These are phyloP conservation scores for Aspergillus calidoustus DNA, from an alignment of 2,329 filamentous ascomycete species.

Conservation along the genomic window DNA sequence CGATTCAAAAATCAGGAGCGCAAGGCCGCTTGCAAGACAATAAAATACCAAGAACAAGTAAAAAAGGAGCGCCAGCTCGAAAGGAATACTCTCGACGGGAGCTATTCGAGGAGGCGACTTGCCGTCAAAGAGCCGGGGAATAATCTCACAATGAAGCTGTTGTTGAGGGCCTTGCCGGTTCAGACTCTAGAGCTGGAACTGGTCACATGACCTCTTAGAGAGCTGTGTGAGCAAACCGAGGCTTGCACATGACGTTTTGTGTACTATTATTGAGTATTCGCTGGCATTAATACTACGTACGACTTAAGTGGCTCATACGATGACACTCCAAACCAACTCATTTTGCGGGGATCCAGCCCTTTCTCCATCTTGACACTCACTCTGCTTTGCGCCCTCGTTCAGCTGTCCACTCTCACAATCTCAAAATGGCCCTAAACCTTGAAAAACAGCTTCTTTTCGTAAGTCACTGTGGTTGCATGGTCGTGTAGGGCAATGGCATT, in stretches of 20 bases:
- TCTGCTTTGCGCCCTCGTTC: background rate
- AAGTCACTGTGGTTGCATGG: constrained; percentile 36
- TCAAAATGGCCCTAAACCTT: constrained; percentile 58
- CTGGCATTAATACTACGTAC: background rate
- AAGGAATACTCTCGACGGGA: constrained; percentile 4
- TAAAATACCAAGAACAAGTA: background rate
- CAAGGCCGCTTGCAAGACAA: constrained; percentile 15
- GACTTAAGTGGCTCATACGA: constrained; percentile 2
- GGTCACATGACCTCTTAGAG: constrained; percentile 22
- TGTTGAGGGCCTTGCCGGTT: constrained; percentile 5
- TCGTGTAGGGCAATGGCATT: background rate
- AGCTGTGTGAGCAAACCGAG: background rate
- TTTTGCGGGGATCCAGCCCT: background rate
- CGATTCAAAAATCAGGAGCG: constrained; percentile 15
- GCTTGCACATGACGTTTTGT: constrained; percentile 13
- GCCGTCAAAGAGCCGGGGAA: constrained; percentile 11
- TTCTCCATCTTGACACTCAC: background rate
- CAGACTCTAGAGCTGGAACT: constrained; percentile 11
- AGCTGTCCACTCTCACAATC: background rate
- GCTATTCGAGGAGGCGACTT: constrained; percentile 6
- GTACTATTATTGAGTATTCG: background rate
- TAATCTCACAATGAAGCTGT: constrained; percentile 15
- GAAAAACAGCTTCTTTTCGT: constrained; percentile 71
- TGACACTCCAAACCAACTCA: background rate
- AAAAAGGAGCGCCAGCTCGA: constrained; percentile 3